phyloP scores from a whole-genome alignment of 2,329 filamentous ascomycete species.

The Pestalotiopsis sp. region DNA sequence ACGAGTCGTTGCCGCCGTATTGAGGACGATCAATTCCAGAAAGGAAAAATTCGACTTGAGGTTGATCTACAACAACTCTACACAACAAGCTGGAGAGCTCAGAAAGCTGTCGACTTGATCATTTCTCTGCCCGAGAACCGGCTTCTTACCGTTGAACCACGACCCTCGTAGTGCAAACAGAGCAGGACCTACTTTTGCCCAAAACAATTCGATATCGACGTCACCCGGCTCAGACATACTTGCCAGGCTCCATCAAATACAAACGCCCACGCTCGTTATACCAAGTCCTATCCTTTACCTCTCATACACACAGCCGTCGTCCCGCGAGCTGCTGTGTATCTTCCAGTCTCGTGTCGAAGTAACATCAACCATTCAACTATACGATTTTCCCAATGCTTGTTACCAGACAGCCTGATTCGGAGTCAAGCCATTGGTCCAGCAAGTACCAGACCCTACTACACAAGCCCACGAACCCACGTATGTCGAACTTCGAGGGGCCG shows the following conservation, averaged over 20 bases:
- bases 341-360: conserved; percentile 10
- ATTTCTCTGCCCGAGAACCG: background rate
- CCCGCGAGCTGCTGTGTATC: conserved; percentile 16
- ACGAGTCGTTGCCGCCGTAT: background rate
- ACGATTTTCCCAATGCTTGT: conserved; percentile 55
- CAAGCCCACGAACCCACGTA: conserved; percentile 52
- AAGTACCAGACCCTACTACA: conserved; percentile 52
- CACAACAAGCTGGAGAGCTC: background rate
- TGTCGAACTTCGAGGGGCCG: conserved; percentile 59
- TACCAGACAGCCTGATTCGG: conserved; percentile 55
- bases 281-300: background rate
- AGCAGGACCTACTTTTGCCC: background rate
- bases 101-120: background rate
- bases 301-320: background rate
- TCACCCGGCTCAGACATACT: background rate
- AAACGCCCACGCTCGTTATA: background rate
- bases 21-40: background rate
- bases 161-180: background rate
- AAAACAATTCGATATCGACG: background rate
- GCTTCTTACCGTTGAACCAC: background rate
- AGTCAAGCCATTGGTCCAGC: conserved; percentile 58
- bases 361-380: background rate
- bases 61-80: background rate
- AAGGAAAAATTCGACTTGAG: background rate
- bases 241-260: background rate